These are phyloP conservation scores for Coemansia sp. DNA, from an alignment of 192 early-diverging fungal species.

Conservation along the genomic window DNA sequence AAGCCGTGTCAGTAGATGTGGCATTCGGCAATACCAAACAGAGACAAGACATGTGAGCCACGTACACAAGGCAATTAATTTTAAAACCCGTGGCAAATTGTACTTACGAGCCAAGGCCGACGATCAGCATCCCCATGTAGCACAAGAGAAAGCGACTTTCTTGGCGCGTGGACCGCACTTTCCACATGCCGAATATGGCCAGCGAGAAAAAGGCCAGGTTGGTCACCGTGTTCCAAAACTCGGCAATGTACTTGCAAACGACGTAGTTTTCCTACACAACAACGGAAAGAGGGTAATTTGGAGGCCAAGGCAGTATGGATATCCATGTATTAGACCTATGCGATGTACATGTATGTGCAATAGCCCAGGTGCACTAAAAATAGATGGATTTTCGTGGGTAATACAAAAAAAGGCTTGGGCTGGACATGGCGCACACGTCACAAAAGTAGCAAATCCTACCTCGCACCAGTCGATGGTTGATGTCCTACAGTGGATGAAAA, in stretches of 20 bases:
- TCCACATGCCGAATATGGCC: conserved; percentile 59
- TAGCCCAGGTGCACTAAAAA: no score
- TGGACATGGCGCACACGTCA: no score
- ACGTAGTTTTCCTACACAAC: conserved; percentile 65
- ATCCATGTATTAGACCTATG: background rate
- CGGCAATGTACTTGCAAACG: conserved; percentile 66
- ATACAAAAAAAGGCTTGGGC: no score
- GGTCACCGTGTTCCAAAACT: conserved; percentile 74
- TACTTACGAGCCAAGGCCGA: conserved; percentile 69
- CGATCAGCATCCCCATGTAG: conserved; percentile 58
- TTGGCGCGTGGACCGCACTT: conserved; percentile 44
- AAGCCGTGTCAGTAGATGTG: background rate
- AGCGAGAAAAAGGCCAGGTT: conserved; percentile 66
- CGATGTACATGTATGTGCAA: background rate
- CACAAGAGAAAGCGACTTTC: conserved; percentile 58
- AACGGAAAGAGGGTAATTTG: no score
- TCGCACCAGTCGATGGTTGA: conserved; percentile 55
- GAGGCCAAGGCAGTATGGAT: no score
- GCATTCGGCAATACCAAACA: background rate
- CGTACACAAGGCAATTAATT: background rate
- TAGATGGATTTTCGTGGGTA: no score
- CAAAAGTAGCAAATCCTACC: conserved; percentile 12
- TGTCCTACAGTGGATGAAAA: conserved; percentile 21
- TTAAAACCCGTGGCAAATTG: conserved; percentile 1
- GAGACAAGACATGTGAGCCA: background rate